phyloP scores from a whole-genome alignment of 129 eudicot genomes.

The Calendula officinalis region DNA sequence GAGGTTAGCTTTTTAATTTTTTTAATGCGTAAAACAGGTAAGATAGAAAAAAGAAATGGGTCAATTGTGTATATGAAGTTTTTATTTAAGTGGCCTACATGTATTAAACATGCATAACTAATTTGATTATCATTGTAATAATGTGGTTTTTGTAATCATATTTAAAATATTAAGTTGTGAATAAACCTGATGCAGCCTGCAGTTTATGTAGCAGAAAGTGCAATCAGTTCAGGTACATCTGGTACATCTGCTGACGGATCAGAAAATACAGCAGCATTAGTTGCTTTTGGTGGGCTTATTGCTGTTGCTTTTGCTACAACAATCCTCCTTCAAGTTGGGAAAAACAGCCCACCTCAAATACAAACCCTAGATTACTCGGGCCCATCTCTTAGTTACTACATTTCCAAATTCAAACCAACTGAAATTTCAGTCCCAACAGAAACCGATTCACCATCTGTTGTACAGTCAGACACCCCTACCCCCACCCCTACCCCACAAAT shows the following conservation, averaged over 20 bases:
- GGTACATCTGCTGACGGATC: slow-evolving; percentile 91
- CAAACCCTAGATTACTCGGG: slow-evolving; percentile 74
- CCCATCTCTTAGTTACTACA: slow-evolving; percentile 92
- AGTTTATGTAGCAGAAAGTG: slow-evolving; percentile 88
- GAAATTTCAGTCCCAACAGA: slow-evolving; percentile 46
- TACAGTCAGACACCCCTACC: slow-evolving; percentile 26
- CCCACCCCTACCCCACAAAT: slow-evolving; percentile 15
- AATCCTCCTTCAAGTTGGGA: slow-evolving; percentile 70
- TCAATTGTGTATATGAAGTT: too few relatives aligned
- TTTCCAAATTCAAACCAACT: slow-evolving; percentile 68
- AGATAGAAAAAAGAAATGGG: neutral
- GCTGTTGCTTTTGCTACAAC: slow-evolving; percentile 72
- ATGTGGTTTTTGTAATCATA: neutral
- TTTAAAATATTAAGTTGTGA: neutral
- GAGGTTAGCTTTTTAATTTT: slow-evolving; percentile 58
- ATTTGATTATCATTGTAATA: too few relatives aligned
- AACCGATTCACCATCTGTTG: slow-evolving; percentile 20
- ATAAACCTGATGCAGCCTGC: slow-evolving; percentile 53
- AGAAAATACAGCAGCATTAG: slow-evolving; percentile 71
- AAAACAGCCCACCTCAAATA: slow-evolving; percentile 45
- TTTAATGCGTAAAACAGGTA: neutral
- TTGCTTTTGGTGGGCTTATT: slow-evolving; percentile 52
- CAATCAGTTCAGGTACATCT: slow-evolving; percentile 81
- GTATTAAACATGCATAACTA: neutral
- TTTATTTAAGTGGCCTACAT: neutral